phyloP scores from a whole-genome alignment of 192 early-diverging fungal species.

The Backusella liffmaniae region DNA sequence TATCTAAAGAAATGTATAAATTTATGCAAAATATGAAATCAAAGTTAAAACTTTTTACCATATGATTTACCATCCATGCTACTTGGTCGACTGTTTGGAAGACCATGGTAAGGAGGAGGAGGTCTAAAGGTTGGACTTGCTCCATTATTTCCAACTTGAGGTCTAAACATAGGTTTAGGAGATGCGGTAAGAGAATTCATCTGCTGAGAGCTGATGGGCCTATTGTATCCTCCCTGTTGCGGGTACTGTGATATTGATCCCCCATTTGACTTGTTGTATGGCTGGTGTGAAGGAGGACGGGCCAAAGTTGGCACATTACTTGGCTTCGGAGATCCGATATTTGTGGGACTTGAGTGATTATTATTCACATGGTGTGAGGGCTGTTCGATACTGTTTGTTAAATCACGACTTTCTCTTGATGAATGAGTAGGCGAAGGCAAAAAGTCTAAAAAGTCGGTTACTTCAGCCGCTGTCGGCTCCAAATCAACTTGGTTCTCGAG shows the following conservation, averaged over 20 bases:
- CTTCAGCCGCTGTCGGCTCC: constrained; percentile 38
- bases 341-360: background rate
- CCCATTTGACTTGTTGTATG: background rate
- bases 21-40: background rate
- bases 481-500: background rate
- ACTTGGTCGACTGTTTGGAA: background rate
- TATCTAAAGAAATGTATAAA: background rate
- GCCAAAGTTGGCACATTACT: background rate
- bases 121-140: background rate
- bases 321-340: background rate
- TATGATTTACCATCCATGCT: background rate
- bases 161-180: background rate
- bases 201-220: background rate
- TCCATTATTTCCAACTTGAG: background rate
- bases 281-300: background rate
- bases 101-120: background rate
- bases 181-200: background rate
- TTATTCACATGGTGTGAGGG: background rate
- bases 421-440: constrained; percentile 35
- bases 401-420: constrained; percentile 9
- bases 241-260: background rate
- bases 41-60: background rate
- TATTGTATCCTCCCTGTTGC: background rate
- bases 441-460: constrained; percentile 38
- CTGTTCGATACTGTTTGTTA: constrained; percentile 3